Evolutionary conservation across 2,329 filamentous ascomycete genomes (phyloP).

Genomic region (Fusarium vanettenii): DNA sequence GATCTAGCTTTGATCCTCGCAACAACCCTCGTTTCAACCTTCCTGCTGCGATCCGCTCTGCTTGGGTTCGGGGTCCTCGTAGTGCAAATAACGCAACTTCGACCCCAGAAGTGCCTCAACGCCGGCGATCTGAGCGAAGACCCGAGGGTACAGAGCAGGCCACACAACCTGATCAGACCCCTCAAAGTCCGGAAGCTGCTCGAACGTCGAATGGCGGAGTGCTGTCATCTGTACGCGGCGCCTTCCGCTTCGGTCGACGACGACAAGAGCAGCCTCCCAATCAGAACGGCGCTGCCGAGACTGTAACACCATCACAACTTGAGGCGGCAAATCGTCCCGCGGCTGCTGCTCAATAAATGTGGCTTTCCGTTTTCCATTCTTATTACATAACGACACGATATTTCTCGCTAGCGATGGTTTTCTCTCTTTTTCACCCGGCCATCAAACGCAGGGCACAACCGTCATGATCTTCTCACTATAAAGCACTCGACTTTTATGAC

Average conservation of each 20-base stretch:
- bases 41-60: slow-evolving; percentile 55
- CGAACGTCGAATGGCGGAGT: slow-evolving; percentile 39
- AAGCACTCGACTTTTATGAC: slow-evolving; percentile 44
- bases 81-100: slow-evolving; percentile 1
- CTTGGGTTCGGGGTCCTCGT: slow-evolving; percentile 50
- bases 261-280: slow-evolving; percentile 32
- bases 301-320: slow-evolving; percentile 59
- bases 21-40: slow-evolving; percentile 61
- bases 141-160: slow-evolving; percentile 22
- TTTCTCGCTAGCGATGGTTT: slow-evolving; percentile 44
- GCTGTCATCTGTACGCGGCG: slow-evolving; percentile 48
- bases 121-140: slow-evolving; percentile 12
- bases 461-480: slow-evolving; percentile 43
- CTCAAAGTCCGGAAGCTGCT: slow-evolving; percentile 18
- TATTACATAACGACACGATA: slow-evolving; percentile 36
- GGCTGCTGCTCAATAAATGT: slow-evolving; percentile 24
- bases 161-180: slow-evolving; percentile 19
- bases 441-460: slow-evolving; percentile 33
- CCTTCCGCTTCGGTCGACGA: slow-evolving; percentile 48
- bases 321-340: slow-evolving; percentile 55
- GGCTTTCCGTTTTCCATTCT: slow-evolving; percentile 17
- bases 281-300: slow-evolving; percentile 27
- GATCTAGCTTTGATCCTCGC: slow-evolving; percentile 48
- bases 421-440: slow-evolving; percentile 42
- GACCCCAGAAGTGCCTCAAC: slow-evolving; percentile 11